Conservation (phyloP, 257 asterid genomes). For the Galeopsis tetrahit region DNA sequence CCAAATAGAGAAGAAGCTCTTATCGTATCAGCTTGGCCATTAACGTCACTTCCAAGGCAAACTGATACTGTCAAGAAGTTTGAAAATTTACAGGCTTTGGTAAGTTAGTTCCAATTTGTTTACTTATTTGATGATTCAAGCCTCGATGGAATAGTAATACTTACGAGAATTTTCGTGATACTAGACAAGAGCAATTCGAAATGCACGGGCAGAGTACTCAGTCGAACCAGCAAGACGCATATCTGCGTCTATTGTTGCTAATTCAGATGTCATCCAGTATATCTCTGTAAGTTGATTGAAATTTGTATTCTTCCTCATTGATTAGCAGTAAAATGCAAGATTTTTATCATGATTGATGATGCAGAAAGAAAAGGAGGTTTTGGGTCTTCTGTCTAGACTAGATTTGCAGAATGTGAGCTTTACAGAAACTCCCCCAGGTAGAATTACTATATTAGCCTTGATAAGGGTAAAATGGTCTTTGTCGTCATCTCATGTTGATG, state of each 20-base stretch:
- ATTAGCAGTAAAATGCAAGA: constrained; percentile 12
- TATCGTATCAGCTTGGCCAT: constrained; percentile 87
- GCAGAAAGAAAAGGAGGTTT: constrained; percentile 87
- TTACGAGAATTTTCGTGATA: constrained; percentile 22
- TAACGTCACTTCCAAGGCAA: constrained; percentile 73
- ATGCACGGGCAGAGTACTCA: constrained; percentile 96
- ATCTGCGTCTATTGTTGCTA: constrained; percentile 84
- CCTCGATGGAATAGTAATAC: constrained; percentile 10
- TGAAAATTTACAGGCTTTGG: constrained; percentile 91
- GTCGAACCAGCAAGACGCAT: constrained; percentile 94
- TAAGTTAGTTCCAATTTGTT: constrained; percentile 43
- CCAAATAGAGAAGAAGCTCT: constrained; percentile 84
- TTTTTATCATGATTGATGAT: constrained; percentile 25
- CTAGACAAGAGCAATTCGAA: constrained; percentile 93
- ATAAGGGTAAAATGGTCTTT: constrained; percentile 1
- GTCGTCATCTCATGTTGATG: not conserved
- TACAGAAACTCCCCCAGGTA: constrained; percentile 77
- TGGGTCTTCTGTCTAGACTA: constrained; percentile 87
- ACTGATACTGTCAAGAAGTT: constrained; percentile 73
- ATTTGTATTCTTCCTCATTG: not conserved
- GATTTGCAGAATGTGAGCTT: constrained; percentile 73
- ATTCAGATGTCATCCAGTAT: constrained; percentile 77
- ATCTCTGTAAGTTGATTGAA: constrained; percentile 54
- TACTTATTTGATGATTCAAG: not conserved
- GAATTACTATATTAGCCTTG: constrained; percentile 1